These are phyloP conservation scores for Coprinopsis strossmayeri DNA, from an alignment of 768 basidiomycete genomes.

Conservation along the genomic window DNA sequence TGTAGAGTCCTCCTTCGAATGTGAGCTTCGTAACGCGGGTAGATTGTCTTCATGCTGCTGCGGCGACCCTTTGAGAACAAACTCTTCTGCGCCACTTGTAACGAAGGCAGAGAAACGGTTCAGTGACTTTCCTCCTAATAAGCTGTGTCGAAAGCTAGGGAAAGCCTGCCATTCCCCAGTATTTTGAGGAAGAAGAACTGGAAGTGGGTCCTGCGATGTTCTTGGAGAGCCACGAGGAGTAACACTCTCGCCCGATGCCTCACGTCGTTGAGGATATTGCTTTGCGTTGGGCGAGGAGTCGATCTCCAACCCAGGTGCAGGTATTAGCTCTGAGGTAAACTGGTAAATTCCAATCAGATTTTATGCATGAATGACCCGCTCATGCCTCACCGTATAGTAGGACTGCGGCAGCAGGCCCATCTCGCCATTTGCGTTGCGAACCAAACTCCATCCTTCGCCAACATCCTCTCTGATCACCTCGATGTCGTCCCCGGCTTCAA, in stretches of 20 bases:
- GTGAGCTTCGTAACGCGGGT: conserved; percentile 12
- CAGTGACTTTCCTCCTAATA: conserved; percentile 71
- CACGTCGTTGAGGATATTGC: conserved; percentile 17
- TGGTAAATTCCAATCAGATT: conserved; percentile 20
- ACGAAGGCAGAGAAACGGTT: conserved; percentile 87
- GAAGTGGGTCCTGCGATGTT: conserved; percentile 23
- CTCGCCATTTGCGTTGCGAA: conserved; percentile 48
- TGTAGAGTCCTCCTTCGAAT: conserved; percentile 24
- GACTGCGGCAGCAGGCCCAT: conserved; percentile 62
- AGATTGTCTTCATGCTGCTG: background rate
- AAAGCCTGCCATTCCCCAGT: conserved; percentile 66
- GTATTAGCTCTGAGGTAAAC: conserved; percentile 62
- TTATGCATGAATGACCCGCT: conserved; percentile 1
- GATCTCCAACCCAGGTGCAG: conserved; percentile 28
- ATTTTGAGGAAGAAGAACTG: conserved; percentile 48
- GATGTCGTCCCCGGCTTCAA: conserved; percentile 64
- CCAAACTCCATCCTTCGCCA: conserved; percentile 79
- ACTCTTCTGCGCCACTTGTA: conserved; percentile 80
- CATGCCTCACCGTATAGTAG: conserved; percentile 63
- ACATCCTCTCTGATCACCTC: conserved; percentile 67
- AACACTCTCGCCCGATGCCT: conserved; percentile 27
- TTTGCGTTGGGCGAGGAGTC: conserved; percentile 28
- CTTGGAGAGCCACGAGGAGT: conserved; percentile 45
- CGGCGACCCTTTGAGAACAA: conserved; percentile 59
- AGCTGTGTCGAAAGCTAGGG: conserved; percentile 63